A percentile compares a stretch with the other conserved stretches of the same genome.
Evolutionary conservation across 2,329 filamentous ascomycete species (phyloP).

Genomic region (Talaromyces marneffei): DNA sequence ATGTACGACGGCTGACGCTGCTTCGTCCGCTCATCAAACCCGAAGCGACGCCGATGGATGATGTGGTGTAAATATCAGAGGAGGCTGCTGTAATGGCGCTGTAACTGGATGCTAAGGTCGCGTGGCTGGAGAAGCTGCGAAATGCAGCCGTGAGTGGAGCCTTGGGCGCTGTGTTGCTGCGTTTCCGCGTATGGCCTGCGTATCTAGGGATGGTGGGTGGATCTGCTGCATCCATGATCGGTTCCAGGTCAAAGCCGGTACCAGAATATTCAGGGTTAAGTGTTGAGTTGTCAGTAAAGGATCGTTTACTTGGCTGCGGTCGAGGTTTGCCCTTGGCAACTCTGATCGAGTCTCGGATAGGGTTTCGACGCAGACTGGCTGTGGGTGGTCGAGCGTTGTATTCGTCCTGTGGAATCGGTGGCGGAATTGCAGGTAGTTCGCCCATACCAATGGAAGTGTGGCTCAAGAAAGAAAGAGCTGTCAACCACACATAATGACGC

Average conservation of each 20-base stretch:
- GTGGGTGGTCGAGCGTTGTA: slow-evolving; percentile 40
- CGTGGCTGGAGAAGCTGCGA: slow-evolving; percentile 64
- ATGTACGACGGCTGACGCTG: slow-evolving; percentile 44
- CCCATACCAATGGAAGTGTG: slow-evolving; percentile 79
- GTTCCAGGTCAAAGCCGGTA: slow-evolving; percentile 26
- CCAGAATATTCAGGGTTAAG: slow-evolving; percentile 31
- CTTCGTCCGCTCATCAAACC: slow-evolving; percentile 28
- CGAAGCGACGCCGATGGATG: slow-evolving; percentile 27
- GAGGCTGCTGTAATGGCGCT: slow-evolving; percentile 55
- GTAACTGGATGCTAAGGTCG: slow-evolving; percentile 36
- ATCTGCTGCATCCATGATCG: slow-evolving; percentile 40
- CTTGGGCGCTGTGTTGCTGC: slow-evolving; percentile 80
- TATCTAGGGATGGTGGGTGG: slow-evolving; percentile 51
- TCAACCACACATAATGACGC: slow-evolving; percentile 91
- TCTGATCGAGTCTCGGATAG: slow-evolving; percentile 82
- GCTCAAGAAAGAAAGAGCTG: slow-evolving; percentile 86
- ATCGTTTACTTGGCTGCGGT: slow-evolving; percentile 36
- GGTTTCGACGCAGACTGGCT: slow-evolving; percentile 47
- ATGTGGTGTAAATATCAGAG: slow-evolving; percentile 51
- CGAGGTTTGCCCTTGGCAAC: slow-evolving; percentile 69
- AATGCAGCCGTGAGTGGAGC: slow-evolving; percentile 62
- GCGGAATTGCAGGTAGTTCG: slow-evolving; percentile 59
- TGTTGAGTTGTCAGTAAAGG: slow-evolving; percentile 29
- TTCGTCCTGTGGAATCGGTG: slow-evolving; percentile 43
- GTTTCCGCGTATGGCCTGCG: slow-evolving; percentile 68